phyloP scores from a whole-genome alignment of 805 yeast genomes.

The Myxozyma geophila region DNA sequence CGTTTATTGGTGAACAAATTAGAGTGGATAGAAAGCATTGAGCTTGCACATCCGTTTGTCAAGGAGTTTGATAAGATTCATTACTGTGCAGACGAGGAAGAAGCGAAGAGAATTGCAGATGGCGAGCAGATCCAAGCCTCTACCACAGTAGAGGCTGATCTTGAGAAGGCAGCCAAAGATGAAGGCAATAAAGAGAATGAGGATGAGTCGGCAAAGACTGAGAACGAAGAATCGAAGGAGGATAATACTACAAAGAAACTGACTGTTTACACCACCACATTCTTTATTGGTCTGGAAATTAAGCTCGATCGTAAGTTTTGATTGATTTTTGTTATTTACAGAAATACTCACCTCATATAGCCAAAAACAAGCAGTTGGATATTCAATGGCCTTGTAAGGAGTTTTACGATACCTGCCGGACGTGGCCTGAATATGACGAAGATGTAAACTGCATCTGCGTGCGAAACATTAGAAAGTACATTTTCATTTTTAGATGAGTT shows the following conservation, averaged over 20 bases:
- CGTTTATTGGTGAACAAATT: slow-evolving; percentile 81
- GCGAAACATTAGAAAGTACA: slow-evolving; percentile 67
- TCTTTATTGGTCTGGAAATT: slow-evolving; percentile 78
- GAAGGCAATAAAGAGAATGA: slow-evolving; percentile 36
- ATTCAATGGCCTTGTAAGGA: slow-evolving; percentile 90
- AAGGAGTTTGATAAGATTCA: slow-evolving; percentile 69
- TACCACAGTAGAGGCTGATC: slow-evolving; percentile 38
- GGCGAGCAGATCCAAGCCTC: slow-evolving; percentile 56
- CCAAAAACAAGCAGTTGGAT: slow-evolving; percentile 55
- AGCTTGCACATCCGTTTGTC: slow-evolving; percentile 86
- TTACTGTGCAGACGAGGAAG: slow-evolving; percentile 56
- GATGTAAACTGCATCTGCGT: slow-evolving; percentile 64
- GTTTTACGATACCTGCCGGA: slow-evolving; percentile 77
- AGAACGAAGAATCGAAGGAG: slow-evolving; percentile 27
- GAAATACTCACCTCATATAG: slow-evolving; percentile 9
- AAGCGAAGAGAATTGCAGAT: slow-evolving; percentile 59
- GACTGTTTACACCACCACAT: slow-evolving; percentile 66
- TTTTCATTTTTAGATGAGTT: neutral
- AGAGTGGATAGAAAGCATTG: slow-evolving; percentile 75
- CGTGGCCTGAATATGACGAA: slow-evolving; percentile 69
- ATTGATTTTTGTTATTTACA: neutral
- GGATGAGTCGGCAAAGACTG: slow-evolving; percentile 37
- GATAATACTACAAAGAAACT: slow-evolving; percentile 39
- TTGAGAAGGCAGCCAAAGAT: slow-evolving; percentile 26
- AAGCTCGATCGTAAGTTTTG: slow-evolving; percentile 43